phyloP scores from a whole-genome alignment of 2,329 filamentous ascomycete species.

The Claviceps humidiphila region DNA sequence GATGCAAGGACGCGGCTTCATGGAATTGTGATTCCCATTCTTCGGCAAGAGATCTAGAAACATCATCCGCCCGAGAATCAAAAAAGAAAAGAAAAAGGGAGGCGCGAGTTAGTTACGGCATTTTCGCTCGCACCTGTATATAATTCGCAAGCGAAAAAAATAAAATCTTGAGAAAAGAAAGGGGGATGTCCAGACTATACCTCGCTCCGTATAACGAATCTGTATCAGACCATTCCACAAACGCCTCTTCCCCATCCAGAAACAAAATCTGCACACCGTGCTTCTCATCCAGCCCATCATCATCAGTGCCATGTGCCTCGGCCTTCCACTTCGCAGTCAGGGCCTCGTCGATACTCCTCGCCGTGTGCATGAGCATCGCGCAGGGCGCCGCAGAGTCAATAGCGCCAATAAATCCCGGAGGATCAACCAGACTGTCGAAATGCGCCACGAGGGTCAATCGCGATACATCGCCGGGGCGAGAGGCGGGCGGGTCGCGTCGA shows the following conservation, averaged over 20 bases:
- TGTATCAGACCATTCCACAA: conserved; percentile 59
- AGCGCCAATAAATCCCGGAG: conserved; percentile 81
- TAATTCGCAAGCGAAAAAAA: no score
- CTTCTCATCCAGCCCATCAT: conserved; percentile 52
- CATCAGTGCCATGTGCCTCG: conserved; percentile 48
- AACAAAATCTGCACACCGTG: conserved; percentile 81
- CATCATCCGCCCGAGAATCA: no score
- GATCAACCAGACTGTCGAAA: conserved; percentile 74
- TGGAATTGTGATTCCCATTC: conserved; percentile 64
- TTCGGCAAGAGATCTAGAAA: conserved; percentile 53
- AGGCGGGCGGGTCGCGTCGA: conserved; percentile 77
- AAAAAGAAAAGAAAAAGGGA: background rate
- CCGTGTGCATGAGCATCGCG: conserved; percentile 81
- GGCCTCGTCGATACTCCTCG: conserved; percentile 65
- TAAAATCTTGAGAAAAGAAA: no score
- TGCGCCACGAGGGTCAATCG: conserved; percentile 82
- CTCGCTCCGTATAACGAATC: conserved; percentile 86
- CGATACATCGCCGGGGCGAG: conserved; percentile 58
- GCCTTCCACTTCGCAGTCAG: conserved; percentile 70
- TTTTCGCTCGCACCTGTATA: no score
- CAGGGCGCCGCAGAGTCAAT: conserved; percentile 90
- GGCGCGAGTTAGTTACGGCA: background rate
- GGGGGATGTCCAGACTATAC: conserved; percentile 27
- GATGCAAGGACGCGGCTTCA: conserved; percentile 59
- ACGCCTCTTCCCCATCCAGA: conserved; percentile 91